phyloP scores from a whole-genome alignment of 257 asterid species.

The Osmanthus fragrans region DNA sequence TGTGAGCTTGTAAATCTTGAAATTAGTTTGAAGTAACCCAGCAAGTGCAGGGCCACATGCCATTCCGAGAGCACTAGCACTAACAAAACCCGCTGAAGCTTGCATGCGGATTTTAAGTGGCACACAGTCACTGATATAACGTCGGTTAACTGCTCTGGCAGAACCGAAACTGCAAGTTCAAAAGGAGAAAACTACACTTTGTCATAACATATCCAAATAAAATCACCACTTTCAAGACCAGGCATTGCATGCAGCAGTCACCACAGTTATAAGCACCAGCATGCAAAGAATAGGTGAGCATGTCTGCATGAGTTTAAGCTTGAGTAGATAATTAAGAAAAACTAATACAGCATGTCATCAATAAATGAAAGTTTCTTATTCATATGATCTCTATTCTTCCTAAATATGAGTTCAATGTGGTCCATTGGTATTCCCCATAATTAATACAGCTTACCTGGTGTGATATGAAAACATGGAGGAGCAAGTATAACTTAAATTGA shows the following conservation, averaged over 20 bases:
- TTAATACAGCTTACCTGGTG: neutral
- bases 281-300: neutral
- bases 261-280: neutral
- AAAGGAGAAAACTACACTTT: constrained; percentile 5
- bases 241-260: constrained; percentile 18
- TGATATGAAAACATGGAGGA: constrained; percentile 11
- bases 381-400: neutral
- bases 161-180: constrained; percentile 82
- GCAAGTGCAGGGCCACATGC: constrained; percentile 99
- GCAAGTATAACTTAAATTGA: constrained; percentile 3
- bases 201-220: constrained; percentile 20
- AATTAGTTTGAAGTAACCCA: constrained; percentile 80
- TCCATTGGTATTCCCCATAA: neutral
- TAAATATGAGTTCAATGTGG: neutral
- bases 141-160: constrained; percentile 95
- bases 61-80: constrained; percentile 99
- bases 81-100: constrained; percentile 98
- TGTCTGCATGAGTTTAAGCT: neutral
- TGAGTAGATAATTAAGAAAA: neutral
- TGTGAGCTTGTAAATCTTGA: constrained; percentile 64
- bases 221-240: constrained; percentile 16
- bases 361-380: neutral
- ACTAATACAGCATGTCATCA: constrained; percentile 14
- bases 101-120: constrained; percentile 59
- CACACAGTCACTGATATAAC: constrained; percentile 66